phyloP scores from a whole-genome alignment of 2,329 filamentous ascomycete genomes.

The Arthrinium phaeospermum region DNA sequence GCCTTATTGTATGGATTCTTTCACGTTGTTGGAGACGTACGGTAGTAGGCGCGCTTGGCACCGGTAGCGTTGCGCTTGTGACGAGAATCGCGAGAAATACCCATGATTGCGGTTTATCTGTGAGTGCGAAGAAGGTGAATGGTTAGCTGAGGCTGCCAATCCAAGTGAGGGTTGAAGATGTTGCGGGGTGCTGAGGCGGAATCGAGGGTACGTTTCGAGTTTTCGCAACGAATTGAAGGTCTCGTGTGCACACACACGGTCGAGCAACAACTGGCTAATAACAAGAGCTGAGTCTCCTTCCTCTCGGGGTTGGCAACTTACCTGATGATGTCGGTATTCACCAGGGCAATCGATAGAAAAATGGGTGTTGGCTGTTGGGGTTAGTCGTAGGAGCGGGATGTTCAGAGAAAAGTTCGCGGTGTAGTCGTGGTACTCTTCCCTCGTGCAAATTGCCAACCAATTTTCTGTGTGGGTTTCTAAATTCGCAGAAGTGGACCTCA shows the following conservation, averaged over 20 bases:
- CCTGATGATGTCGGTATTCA: constrained; percentile 20
- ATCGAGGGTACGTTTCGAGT: neutral
- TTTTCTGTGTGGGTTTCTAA: constrained; percentile 17
- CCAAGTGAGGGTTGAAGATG: neutral
- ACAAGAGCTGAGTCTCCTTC: constrained; percentile 4
- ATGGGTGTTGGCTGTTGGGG: constrained; percentile 20
- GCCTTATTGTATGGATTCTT: constrained; percentile 20
- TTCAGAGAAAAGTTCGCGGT: constrained; percentile 17
- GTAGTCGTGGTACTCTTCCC: constrained; percentile 1
- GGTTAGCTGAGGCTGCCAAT: constrained; percentile 11
- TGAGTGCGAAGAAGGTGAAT: neutral
- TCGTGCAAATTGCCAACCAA: constrained; percentile 14
- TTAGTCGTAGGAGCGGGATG: constrained; percentile 20
- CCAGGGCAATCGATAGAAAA: constrained; percentile 19
- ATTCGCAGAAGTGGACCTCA: neutral
- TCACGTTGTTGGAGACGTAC: constrained; percentile 58
- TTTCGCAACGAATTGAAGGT: neutral
- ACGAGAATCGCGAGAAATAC: constrained; percentile 99
- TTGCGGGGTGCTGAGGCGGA: neutral
- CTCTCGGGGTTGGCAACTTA: neutral
- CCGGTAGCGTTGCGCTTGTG: constrained; percentile 99
- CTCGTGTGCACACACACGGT: neutral
- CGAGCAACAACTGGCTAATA: constrained; percentile 2
- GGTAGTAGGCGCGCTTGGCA: constrained; percentile 95
- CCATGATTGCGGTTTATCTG: constrained; percentile 81